A percentile compares a stretch with the other conserved stretches of the same genome.
These are phyloP conservation scores for Piper longum DNA, from an alignment of 164 flowering plant genomes.

Conservation along the genomic window DNA sequence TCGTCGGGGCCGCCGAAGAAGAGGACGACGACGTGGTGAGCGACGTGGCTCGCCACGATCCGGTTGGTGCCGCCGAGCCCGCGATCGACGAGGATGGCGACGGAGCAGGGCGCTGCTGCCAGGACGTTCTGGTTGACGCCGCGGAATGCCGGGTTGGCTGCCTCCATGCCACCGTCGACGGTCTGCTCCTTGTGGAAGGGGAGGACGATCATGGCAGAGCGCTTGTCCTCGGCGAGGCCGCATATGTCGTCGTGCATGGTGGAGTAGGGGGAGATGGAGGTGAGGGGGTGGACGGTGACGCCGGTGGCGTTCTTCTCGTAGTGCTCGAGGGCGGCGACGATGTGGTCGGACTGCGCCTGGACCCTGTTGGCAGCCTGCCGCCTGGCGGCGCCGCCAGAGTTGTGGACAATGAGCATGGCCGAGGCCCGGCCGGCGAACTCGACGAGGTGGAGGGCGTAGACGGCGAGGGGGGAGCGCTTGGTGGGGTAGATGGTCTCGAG, in stretches of 20 bases:
- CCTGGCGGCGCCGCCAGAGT: not conserved
- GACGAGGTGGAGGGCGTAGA: conserved; percentile 14
- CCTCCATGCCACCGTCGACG: conserved; percentile 20
- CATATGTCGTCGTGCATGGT: conserved; percentile 26
- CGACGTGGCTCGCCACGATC: conserved; percentile 5
- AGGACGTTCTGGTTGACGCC: conserved; percentile 16
- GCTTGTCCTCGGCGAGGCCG: conserved; percentile 20
- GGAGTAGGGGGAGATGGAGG: conserved; percentile 18
- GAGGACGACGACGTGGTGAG: conserved; percentile 12
- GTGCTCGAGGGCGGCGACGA: conserved; percentile 13
- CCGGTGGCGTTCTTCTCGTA: conserved; percentile 5
- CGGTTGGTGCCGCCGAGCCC: conserved; percentile 11
- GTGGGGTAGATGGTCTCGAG: conserved; percentile 13
- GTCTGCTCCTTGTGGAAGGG: conserved; percentile 25
- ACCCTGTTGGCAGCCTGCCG: conserved; percentile 1
- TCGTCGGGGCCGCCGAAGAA: conserved; percentile 18
- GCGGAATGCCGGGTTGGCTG: conserved; percentile 13
- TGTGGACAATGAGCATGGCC: conserved; percentile 10
- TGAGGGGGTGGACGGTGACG: conserved; percentile 14
- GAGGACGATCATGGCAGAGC: conserved; percentile 13
- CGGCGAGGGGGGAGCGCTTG: conserved; percentile 11
- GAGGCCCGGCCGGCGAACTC: conserved; percentile 19
- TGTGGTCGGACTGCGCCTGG: conserved; percentile 11
- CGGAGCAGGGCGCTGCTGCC: conserved; percentile 14
- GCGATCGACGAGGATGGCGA: conserved; percentile 17